Evolutionary conservation across 2,329 filamentous ascomycete genomes (phyloP).

Genomic region (Talaromyces islandicus): DNA sequence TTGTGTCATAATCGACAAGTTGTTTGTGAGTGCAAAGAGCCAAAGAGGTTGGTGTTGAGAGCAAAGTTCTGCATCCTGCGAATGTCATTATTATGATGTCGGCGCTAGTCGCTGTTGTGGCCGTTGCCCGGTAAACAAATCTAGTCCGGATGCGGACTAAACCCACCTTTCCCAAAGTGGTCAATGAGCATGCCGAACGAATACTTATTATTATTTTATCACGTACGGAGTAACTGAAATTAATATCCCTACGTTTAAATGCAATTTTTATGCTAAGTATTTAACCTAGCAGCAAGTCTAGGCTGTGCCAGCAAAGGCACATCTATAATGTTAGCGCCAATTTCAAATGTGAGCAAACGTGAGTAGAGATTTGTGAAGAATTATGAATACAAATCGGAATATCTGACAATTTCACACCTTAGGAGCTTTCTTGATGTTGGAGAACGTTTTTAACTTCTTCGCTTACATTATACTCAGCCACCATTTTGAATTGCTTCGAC

Average conservation of each 20-base stretch:
- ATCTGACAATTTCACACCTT: background rate
- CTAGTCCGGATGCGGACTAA: constrained; percentile 15
- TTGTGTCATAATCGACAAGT: constrained; percentile 27
- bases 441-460: constrained; percentile 16
- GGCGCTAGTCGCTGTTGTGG: constrained; percentile 17
- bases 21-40: background rate
- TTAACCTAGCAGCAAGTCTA: background rate
- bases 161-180: background rate
- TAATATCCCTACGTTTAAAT: background rate
- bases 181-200: background rate
- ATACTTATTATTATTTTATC: background rate
- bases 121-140: constrained; percentile 26
- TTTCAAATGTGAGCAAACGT: background rate
- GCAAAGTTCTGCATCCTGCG: background rate
- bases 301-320: background rate
- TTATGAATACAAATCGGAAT: background rate
- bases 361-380: background rate
- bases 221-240: background rate
- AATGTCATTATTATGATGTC: constrained; percentile 1
- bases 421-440: background rate
- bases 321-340: background rate
- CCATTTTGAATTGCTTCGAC: constrained; percentile 13
- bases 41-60: background rate
- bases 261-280: background rate
- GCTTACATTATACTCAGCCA: constrained; percentile 21